Evolutionary conservation across 768 basidiomycete genomes (phyloP), one percentile per base, ranked within the genome.

Genomic region (Psilocybe cyanescens): DNA sequence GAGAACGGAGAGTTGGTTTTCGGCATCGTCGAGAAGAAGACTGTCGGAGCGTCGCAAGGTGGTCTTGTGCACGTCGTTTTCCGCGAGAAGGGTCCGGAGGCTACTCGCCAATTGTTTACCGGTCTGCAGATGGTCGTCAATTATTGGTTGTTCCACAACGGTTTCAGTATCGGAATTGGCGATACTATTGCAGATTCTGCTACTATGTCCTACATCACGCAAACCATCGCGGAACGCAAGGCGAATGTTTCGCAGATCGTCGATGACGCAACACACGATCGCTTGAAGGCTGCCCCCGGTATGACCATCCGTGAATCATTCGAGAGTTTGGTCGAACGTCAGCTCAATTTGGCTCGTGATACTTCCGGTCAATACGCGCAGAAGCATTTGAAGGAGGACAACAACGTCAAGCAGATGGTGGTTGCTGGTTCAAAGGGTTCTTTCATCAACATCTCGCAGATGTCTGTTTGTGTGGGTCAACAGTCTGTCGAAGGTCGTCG

Each of bases 371-470:
- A 95, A 72, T 92, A 90, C 48, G 97, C 96, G n/a, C 95, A 99
- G 78, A 91, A 95, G 78, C 90, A 90, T 72, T 81, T 99, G 84
- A 99, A 99, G 83, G 94, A 94, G 74, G 96, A 97, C 78, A 99
- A 99, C 83, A 98, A 99, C 69, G 96, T 99, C 80, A 99, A 99
- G 83, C 97, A 99, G 85, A 99, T 99, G 97, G 97, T 99, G 71
- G 94, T 97, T 5, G 96, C 97, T 8, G 97, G 97, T 28, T 97
- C 97, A 11, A 99, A 99, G 77, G 95, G 96, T 76, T 95, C 95
- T 0, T 96, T 95, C 82, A 99, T 99, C 84, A 99, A 99, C 76
- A 98, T 99, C 70, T 99, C 97, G 9, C 97, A 99, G 78, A 99
- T 99, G 97, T 97, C 97, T 16, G 96, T 96, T 59, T 95, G 95